Percentiles rank a stretch among this genome's conserved stretches.
Evolutionary conservation across 2,329 filamentous ascomycete genomes (phyloP).

Genomic region (Stachybotrys echinatus): DNA sequence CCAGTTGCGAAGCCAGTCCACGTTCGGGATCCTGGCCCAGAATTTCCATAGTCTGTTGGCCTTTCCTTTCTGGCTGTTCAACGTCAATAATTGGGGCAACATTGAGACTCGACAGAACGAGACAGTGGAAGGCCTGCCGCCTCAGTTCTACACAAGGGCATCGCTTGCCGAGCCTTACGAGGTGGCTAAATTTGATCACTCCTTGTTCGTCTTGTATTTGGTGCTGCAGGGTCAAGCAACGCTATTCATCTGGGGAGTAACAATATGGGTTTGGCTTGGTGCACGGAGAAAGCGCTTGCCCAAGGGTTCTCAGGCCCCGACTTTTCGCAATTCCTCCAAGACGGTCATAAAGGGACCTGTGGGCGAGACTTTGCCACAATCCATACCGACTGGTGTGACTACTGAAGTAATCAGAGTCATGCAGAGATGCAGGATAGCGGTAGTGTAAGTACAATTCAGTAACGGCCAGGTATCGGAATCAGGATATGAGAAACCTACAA

Average conservation of each 20-base stretch:
- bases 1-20: slow-evolving; percentile 1
- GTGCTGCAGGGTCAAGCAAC: neutral
- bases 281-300: too few species aligned
- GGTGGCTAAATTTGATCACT: slow-evolving; percentile 5
- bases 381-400: too few species aligned
- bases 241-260: neutral
- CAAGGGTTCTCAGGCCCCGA: too few species aligned
- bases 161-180: slow-evolving; percentile 8
- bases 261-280: neutral
- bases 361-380: too few species aligned
- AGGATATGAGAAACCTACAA: too few species aligned
- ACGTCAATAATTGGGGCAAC: slow-evolving; percentile 17
- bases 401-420: too few species aligned
- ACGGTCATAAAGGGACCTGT: too few species aligned
- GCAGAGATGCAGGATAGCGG: too few species aligned
- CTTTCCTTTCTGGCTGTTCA: slow-evolving; percentile 18
- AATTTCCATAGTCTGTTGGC: slow-evolving; percentile 14
- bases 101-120: slow-evolving; percentile 3
- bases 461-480: too few species aligned
- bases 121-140: slow-evolving; percentile 6
- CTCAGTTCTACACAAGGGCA: slow-evolving; percentile 14
- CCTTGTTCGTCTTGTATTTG: slow-evolving; percentile 3
- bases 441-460: too few species aligned
- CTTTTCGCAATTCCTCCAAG: too few species aligned
- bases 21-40: slow-evolving; percentile 9